Evolutionary conservation across 352 stramenopile genomes (phyloP), one percentile per base, ranked within the genome.

Genomic region (Phytophthora kernoviae): DNA sequence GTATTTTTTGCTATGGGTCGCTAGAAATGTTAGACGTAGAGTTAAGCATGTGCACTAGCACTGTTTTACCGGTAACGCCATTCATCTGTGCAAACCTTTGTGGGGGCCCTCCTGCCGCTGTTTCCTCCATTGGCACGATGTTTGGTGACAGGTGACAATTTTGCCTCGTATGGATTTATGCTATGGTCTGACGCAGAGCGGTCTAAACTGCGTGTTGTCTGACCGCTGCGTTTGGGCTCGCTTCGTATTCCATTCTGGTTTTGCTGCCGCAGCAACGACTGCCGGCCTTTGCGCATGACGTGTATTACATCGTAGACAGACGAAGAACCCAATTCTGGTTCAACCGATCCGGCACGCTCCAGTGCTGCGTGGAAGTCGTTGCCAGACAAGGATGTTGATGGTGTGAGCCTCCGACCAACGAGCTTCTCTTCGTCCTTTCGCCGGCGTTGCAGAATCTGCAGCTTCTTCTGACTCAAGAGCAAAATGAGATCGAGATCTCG

Each of bases 261-360:
- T 43, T 70, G 59, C 15, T 64, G 46, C 2, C 47, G 55, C 12
- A 58, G 43, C 22, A 74, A 32, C 7, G 65, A 70, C 52, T 62
- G 50, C 1, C 65, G 65, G 5, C 54, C 65, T 49, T 74, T 74
- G 33, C 65, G 65, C 54, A 70, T 65, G 40, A 74, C 60, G 14
- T 74, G 65, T 14, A 74, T 57, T 27, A 74, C 65, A 42, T 70
- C 65, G 17, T 70, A 66, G 32, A 74, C 65, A 11, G 65, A 48
- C 9, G 58, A 55, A 4, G 60, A 51, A 17, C 24, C 39, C 6
- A 58, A 21, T 21, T 40, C 22, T 14, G 43, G 17, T 9, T 47
- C 40, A 11, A 22, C 48, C 26, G n/a, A 12, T 15, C 39, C 44
- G 24, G 32, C 40, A 24, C 57, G 46, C n/a, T 62, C 54, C 17